Percentiles rank a stretch among this genome's conserved stretches.
phyloP scores from a whole-genome alignment of 2,329 filamentous ascomycete species.

The Daldinia sp. region DNA sequence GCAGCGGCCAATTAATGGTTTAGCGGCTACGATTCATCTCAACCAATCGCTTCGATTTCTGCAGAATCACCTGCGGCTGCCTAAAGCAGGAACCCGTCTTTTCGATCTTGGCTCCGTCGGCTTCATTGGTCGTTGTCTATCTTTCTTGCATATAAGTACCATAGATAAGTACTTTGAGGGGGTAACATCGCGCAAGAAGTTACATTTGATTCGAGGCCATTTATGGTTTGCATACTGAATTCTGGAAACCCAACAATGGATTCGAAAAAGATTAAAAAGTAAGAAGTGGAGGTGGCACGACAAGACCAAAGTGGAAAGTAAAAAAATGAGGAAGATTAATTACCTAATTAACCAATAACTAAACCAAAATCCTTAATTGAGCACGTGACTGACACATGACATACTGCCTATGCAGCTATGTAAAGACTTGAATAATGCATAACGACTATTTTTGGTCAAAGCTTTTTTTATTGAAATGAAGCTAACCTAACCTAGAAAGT shows the following conservation, averaged over 20 bases:
- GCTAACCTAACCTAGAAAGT: too few species aligned
- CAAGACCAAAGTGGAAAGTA: background rate
- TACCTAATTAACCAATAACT: too few species aligned
- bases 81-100: constrained; percentile 15
- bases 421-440: background rate
- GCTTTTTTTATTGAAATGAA: background rate
- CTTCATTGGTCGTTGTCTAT: constrained; percentile 17
- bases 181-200: background rate
- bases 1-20: constrained; percentile 14
- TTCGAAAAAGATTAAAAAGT: background rate
- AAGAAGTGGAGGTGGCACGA: background rate
- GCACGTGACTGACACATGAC: background rate
- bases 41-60: constrained; percentile 37
- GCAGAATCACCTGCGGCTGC: constrained; percentile 34
- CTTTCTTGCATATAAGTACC: constrained; percentile 3
- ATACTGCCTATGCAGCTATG: too few species aligned
- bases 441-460: background rate
- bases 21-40: constrained; percentile 18
- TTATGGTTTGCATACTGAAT: background rate
- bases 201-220: background rate
- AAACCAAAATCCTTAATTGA: too few species aligned
- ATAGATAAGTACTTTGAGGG: background rate
- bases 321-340: too few species aligned
- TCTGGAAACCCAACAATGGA: background rate
- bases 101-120: constrained; percentile 2